Base-by-base conservation (phyloP, 2,329 filamentous ascomycete genomes). In the Chrysosporium queenslandicum region DNA sequence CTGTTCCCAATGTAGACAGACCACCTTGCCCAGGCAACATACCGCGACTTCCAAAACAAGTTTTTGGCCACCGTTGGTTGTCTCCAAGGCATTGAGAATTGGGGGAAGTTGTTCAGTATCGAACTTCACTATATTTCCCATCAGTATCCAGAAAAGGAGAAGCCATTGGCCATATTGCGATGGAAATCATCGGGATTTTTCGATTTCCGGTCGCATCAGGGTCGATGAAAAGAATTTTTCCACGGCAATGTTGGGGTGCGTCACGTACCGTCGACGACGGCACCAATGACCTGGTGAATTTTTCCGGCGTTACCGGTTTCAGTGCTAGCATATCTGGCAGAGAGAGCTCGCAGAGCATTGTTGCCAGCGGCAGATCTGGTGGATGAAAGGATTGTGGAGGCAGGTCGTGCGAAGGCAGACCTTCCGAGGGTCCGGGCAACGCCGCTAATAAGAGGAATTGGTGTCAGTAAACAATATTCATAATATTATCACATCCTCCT, bases 31-130 rank as follows among this genome's bases (percentile, higher is more conserved):
- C 18, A 56, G 48, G 29, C 39, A 7, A 70, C 82, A 69, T 95
- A 96, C 90, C 68, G 92, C 79, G 72, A 97, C 92, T 81, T 98
- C 92, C 61, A 98, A 83, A 61, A 94, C 81, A 62, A 98, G 85
- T 81, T 92, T 96, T 72, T 94, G 79, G 72, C 86, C 88, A 74
- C 86, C 85, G 79, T 97, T 97, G 64, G 82, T 75, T 66, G 88
- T 94, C 75, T 85, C 83, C 68, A 98, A 80, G 71, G 92, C 92
- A 78, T 98, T 97, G 72, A 97, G 85, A 83, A 98, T 98, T 64
- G 90, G 76, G 66, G 92, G 92, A 62, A 98, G 87, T 77, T 91
- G 87, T 61, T 91, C 86, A 64, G 78, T 81, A 70, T 95, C 88
- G 79, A 97, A 97, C 81, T 97, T 97, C 75, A 96, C 91, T 95